Conservation (phyloP, 768 basidiomycete species). For the Rhodosporidiobolus sp. region DNA sequence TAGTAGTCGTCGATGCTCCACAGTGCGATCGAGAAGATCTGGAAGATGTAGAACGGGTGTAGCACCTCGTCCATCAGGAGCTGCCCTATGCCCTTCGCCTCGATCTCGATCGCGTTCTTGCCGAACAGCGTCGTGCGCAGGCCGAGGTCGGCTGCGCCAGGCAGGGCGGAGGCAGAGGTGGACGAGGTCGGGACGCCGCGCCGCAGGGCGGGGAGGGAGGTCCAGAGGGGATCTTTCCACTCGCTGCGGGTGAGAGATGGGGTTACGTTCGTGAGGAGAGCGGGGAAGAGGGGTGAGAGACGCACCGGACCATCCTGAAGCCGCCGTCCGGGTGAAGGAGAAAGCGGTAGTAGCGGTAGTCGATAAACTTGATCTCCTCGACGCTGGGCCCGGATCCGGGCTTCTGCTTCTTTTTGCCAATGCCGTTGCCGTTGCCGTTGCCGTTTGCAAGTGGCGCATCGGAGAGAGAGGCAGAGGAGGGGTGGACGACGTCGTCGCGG, state of each 20-base stretch:
- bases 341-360: slow-evolving; percentile 90
- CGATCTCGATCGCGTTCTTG: slow-evolving; percentile 80
- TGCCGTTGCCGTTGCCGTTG: not conserved
- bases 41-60: slow-evolving; percentile 98
- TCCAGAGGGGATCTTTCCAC: slow-evolving; percentile 82
- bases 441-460: slow-evolving; percentile 27
- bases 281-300: not conserved
- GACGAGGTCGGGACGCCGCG: slow-evolving; percentile 59
- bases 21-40: slow-evolving; percentile 86
- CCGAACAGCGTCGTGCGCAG: slow-evolving; percentile 69
- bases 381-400: slow-evolving; percentile 45
- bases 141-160: slow-evolving; percentile 60
- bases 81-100: slow-evolving; percentile 71
- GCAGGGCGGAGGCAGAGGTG: slow-evolving; percentile 65
- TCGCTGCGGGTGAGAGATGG: slow-evolving; percentile 56
- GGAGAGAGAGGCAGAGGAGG: slow-evolving; percentile 26
- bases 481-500: slow-evolving; percentile 40
- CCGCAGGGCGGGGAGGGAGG: slow-evolving; percentile 61
- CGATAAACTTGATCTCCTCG: slow-evolving; percentile 63
- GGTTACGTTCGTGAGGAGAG: slow-evolving; percentile 10
- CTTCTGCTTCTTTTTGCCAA: slow-evolving; percentile 14
- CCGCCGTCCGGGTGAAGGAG: slow-evolving; percentile 80
- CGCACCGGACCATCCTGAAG: slow-evolving; percentile 74
- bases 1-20: slow-evolving; percentile 96
- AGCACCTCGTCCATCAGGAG: slow-evolving; percentile 90